phyloP scores from a whole-genome alignment of 768 basidiomycete species.

The Xerocomus spinulosus region DNA sequence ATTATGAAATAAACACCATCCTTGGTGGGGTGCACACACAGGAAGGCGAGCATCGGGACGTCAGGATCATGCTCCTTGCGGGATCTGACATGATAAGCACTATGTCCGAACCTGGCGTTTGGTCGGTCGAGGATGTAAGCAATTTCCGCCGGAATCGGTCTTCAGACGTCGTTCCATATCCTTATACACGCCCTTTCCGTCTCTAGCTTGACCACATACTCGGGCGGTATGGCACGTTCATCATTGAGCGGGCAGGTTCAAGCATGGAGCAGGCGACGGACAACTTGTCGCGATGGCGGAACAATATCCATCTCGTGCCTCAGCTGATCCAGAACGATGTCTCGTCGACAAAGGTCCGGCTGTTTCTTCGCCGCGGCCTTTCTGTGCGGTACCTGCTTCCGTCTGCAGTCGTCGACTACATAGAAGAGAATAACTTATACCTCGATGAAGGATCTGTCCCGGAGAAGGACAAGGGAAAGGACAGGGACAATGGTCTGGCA shows the following conservation, averaged over 20 bases:
- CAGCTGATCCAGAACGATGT: slow-evolving; percentile 98
- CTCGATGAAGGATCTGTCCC: slow-evolving; percentile 48
- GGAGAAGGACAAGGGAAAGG: slow-evolving; percentile 39
- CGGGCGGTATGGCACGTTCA: slow-evolving; percentile 90
- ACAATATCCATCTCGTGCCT: slow-evolving; percentile 86
- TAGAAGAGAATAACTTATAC: slow-evolving; percentile 78
- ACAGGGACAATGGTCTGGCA: slow-evolving; percentile 26
- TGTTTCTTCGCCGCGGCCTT: slow-evolving; percentile 75
- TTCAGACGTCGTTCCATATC: slow-evolving; percentile 7
- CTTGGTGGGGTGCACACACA: slow-evolving; percentile 73
- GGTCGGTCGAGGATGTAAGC: slow-evolving; percentile 91
- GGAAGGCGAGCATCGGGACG: slow-evolving; percentile 69
- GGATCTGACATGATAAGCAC: slow-evolving; percentile 98
- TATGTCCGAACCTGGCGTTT: slow-evolving; percentile 98
- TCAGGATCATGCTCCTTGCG: slow-evolving; percentile 89
- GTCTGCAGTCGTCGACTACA: slow-evolving; percentile 88
- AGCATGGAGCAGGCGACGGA: slow-evolving; percentile 83
- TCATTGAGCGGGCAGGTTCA: slow-evolving; percentile 92
- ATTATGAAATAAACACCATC: slow-evolving; percentile 86
- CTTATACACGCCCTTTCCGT: slow-evolving; percentile 5
- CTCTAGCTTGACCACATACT: slow-evolving; percentile 92
- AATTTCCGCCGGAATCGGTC: slow-evolving; percentile 1
- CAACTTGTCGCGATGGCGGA: slow-evolving; percentile 66
- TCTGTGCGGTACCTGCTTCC: slow-evolving; percentile 90
- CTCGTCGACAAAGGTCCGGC: slow-evolving; percentile 87